Conservation (phyloP, 345 rosid species). For the Citrus trifoliata region DNA sequence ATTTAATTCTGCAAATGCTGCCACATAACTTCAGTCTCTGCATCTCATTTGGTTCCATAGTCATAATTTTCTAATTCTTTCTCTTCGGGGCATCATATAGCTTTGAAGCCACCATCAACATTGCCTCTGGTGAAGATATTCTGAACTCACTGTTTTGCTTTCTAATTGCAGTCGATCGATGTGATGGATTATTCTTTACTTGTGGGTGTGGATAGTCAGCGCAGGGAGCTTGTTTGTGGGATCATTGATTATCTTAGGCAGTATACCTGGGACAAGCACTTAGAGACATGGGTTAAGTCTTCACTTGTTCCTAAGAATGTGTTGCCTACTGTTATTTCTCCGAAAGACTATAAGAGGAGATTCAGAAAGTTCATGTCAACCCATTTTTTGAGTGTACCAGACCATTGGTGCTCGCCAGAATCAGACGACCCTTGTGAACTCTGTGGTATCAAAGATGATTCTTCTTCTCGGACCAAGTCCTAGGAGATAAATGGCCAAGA, state of each 20-base stretch:
- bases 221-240: constrained; percentile 84
- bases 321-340: constrained; percentile 86
- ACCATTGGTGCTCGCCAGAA: constrained; percentile 67
- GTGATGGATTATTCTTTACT: constrained; percentile 98
- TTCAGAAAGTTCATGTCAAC: constrained; percentile 93
- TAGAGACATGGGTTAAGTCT: constrained; percentile 97
- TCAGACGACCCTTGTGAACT: constrained; percentile 36
- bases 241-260: constrained; percentile 95
- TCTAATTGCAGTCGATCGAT: constrained; percentile 59
- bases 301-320: constrained; percentile 83
- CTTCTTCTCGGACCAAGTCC: constrained; percentile 19
- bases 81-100: neutral
- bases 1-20: neutral
- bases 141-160: constrained; percentile 2
- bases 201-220: constrained; percentile 75
- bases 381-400: constrained; percentile 85
- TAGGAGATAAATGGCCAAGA: neutral
- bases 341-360: constrained; percentile 86
- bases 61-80: neutral
- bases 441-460: constrained; percentile 31
- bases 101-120: too few species aligned
- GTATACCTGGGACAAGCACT: constrained; percentile 96
- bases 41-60: neutral
- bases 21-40: neutral
- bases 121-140: neutral